Base-by-base conservation (phyloP, 129 eudicot species). In the Kitagawia praeruptora region DNA sequence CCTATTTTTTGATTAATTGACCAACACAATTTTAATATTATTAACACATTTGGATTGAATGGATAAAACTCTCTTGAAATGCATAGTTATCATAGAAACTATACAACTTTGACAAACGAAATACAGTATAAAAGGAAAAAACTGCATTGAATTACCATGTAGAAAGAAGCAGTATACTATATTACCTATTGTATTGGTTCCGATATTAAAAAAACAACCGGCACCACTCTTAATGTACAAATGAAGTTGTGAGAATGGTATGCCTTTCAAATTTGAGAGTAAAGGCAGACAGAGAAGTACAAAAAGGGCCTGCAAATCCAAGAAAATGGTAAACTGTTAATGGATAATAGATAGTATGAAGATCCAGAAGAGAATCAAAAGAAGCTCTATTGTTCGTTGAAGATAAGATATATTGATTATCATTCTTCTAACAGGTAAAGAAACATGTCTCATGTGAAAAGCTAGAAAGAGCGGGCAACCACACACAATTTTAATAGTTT, bases 251-350 rank as follows among this genome's bases (percentile, higher is more conserved):
- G 90, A 84, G 75, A 93, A 82, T 81, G 98, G 98, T 78, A 93
- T 93, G 77, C 98, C 98, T 84, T 87, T 91, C 84, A 93, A 63
- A 78, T 88, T 93, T 78, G 98, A 93, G 79, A 93, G 77, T 8
- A 89, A 41, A 1, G 98, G 98, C 77, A 93, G 93, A 85, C 88
- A 89, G 75, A 91, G 86, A 83, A 93, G 90, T 73, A 93, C 98
- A 58, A 93, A 93, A 81, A 93, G 90, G 79, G 98, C 98, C 98
- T 93, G 72, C 81, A 86, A 58, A 75, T 61, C 37, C 53, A 79
- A 73, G 64, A 44, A 81, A 23, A 85, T 18, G 67, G 39, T n/a
- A 51, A 47, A 80, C 77, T 78, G 16, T 74, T 46, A 81, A 74
- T 18, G 2, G 25, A 74, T 45, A 74, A 74, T 28, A 72, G 10